phyloP scores from a whole-genome alignment of 2,329 filamentous ascomycete species.

The Purpureocillium lavendulum region DNA sequence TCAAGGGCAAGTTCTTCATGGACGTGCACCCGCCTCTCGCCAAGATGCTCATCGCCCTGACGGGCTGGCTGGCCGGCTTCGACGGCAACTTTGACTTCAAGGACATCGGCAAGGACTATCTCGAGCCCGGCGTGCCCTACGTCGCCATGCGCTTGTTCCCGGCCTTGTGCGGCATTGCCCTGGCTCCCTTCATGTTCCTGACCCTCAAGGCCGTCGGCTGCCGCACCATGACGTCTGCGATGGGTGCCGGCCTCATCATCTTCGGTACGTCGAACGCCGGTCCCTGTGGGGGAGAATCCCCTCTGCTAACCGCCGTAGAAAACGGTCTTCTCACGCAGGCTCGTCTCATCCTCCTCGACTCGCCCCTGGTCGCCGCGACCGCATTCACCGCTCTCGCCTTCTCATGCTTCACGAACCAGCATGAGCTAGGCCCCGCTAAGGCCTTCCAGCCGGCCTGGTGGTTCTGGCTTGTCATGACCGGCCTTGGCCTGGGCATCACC shows the following conservation, averaged over 20 bases:
- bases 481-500: slow-evolving; percentile 80
- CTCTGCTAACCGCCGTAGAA: slow-evolving; percentile 46
- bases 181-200: slow-evolving; percentile 89
- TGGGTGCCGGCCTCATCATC: slow-evolving; percentile 81
- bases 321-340: slow-evolving; percentile 94
- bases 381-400: slow-evolving; percentile 86
- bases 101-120: slow-evolving; percentile 97
- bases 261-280: slow-evolving; percentile 59
- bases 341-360: slow-evolving; percentile 90
- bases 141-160: slow-evolving; percentile 95
- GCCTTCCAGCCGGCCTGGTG: slow-evolving; percentile 91
- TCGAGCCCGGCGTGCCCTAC: slow-evolving; percentile 91
- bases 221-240: slow-evolving; percentile 71
- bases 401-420: slow-evolving; percentile 91
- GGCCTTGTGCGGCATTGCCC: slow-evolving; percentile 77
- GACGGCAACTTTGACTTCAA: slow-evolving; percentile 97
- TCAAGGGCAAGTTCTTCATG: slow-evolving; percentile 99
- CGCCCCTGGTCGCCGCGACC: slow-evolving; percentile 86
- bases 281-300: slow-evolving; percentile 2
- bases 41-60: slow-evolving; percentile 92
- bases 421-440: slow-evolving; percentile 81
- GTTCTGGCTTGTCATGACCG: slow-evolving; percentile 91
- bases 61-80: slow-evolving; percentile 91
- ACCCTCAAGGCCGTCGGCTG: slow-evolving; percentile 88
- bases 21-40: slow-evolving; percentile 97